Evolutionary conservation across 148 eudicot genomes (phyloP).

Genomic region (Vaccinium macrocarpon): DNA sequence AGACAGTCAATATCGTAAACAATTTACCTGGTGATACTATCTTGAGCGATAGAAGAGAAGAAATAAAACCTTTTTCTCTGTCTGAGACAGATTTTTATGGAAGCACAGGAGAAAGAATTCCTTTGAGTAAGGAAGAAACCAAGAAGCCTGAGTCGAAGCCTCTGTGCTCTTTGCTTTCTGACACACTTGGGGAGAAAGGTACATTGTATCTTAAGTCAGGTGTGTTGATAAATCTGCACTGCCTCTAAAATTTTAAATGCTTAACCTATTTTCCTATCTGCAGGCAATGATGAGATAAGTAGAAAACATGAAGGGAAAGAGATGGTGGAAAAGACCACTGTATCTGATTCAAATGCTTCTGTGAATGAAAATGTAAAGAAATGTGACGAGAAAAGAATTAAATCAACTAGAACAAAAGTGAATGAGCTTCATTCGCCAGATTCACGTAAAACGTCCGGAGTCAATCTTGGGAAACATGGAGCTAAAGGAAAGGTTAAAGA

Average conservation of each 20-base stretch:
- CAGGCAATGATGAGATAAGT: constrained; percentile 30
- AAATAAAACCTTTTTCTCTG: constrained; percentile 11
- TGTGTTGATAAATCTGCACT: background rate
- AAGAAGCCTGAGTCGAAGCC: constrained; percentile 22
- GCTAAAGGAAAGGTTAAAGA: constrained; percentile 63
- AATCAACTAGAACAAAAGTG: constrained; percentile 23
- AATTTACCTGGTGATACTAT: constrained; percentile 11
- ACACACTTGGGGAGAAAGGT: constrained; percentile 31
- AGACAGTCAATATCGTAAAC: background rate
- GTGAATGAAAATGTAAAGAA: constrained; percentile 18
- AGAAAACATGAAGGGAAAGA: constrained; percentile 28
- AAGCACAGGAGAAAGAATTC: constrained; percentile 19
- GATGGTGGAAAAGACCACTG: constrained; percentile 22
- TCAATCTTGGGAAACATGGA: constrained; percentile 25
- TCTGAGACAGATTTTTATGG: constrained; percentile 8
- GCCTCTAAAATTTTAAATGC: background rate
- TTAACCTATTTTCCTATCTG: background rate
- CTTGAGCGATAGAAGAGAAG: constrained; percentile 18
- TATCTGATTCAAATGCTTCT: constrained; percentile 19
- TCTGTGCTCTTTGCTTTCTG: constrained; percentile 21
- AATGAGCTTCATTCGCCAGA: constrained; percentile 26
- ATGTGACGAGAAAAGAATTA: constrained; percentile 24
- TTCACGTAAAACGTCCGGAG: constrained; percentile 20
- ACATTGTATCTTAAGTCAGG: constrained; percentile 10
- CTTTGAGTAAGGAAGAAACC: constrained; percentile 9